These are phyloP conservation scores for Fistulifera pelliculosa DNA, from an alignment of 108 stramenopile species.

Conservation along the genomic window DNA sequence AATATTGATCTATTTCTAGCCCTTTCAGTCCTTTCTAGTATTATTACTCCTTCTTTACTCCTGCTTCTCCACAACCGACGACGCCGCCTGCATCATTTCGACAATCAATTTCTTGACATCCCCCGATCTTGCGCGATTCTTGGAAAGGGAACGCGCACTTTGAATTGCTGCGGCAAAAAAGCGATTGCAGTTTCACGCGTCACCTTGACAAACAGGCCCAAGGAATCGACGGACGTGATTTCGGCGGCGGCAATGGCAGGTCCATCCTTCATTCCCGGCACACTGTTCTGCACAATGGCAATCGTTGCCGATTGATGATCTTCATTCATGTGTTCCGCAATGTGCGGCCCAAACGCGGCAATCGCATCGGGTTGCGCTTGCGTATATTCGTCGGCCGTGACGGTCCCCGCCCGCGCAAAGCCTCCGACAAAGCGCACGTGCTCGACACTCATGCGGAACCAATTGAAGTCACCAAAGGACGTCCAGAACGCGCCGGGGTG, in stretches of 20 bases:
- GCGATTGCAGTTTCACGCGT: slow-evolving; percentile 57
- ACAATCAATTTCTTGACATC: slow-evolving; percentile 77
- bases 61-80: slow-evolving; percentile 4
- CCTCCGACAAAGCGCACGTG: slow-evolving; percentile 90
- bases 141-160: slow-evolving; percentile 75
- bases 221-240: slow-evolving; percentile 84
- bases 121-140: slow-evolving; percentile 47
- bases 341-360: slow-evolving; percentile 55
- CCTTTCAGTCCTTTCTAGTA: too few relatives aligned
- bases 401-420: slow-evolving; percentile 85
- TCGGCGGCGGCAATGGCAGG: slow-evolving; percentile 54
- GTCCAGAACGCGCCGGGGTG: slow-evolving; percentile 93
- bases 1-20: too few relatives aligned
- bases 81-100: slow-evolving; percentile 67
- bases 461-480: slow-evolving; percentile 90
- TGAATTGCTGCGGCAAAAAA: slow-evolving; percentile 63
- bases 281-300: slow-evolving; percentile 79
- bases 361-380: slow-evolving; percentile 76
- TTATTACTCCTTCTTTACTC: too few relatives aligned
- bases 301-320: slow-evolving; percentile 81
- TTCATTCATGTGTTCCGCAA: slow-evolving; percentile 94
- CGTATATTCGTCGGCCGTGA: slow-evolving; percentile 78
- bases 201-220: slow-evolving; percentile 89
- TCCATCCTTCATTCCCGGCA: slow-evolving; percentile 55
- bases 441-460: slow-evolving; percentile 61